Base-by-base conservation (phyloP, 2,329 filamentous ascomycete genomes). In the Furcasterigmium sp. region DNA sequence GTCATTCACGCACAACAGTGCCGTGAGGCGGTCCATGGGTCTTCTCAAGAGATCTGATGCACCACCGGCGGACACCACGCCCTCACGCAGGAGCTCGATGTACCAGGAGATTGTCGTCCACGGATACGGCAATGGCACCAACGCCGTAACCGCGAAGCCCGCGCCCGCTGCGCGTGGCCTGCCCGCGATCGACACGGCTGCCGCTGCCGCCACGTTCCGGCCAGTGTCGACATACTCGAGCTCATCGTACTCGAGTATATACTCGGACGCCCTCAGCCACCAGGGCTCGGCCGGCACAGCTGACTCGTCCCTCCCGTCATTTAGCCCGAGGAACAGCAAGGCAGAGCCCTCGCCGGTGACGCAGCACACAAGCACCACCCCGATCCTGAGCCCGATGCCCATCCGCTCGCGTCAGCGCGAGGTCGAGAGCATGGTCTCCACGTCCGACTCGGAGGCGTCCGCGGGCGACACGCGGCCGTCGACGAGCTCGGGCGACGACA, bases 111-210 rank as follows among this genome's bases (percentile, higher is more conserved):
- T 78, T 21, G 59, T 77, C 0, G 65, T 78, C 7, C 64, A 70
- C 5, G 72, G 73, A 1, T 78, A 79, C 45, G 75, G 75, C 9
- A 78, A 78, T 39, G 73, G 73, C 2, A 75, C 68, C 3, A 72
- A 73, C 28, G 51, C 59, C 2, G 64, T 67, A 4, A 59, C 48
- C 18, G 35, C 60, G 6, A 56, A 28, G 17, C 5, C 25, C 35
- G 7, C 41, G 9, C 19, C 36, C 6, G 40, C 2, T 8, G 6
- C n/a, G 6, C 23, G 9, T n/a, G 25, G 18, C 18, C 37, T 9
- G 21, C 36, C 7, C 26, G n/a, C 17, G 32, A 35, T 35, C 32
- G 32, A 35, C 32, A 35, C 32, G 32, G 32, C 32, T 5, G n/a
- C 41, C 38, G 18, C 43, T 39, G 32, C 46, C 26, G 30, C 41